Conservation (phyloP, 805 yeast genomes). For the Suhomyces xylopsoci region DNA sequence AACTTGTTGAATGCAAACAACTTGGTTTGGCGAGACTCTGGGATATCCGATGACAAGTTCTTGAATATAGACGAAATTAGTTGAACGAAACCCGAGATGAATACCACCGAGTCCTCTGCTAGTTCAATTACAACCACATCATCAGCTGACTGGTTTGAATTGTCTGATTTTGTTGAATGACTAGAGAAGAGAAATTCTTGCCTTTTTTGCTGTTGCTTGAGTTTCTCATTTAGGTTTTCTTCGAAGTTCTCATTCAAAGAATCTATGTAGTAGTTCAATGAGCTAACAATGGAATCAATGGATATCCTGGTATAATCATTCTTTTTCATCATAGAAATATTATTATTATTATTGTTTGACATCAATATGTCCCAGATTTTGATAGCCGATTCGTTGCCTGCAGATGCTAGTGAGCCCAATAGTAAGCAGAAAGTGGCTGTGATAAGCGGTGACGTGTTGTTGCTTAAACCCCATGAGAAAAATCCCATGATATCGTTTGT, state of each 20-base stretch:
- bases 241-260: slow-evolving; percentile 41
- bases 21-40: slow-evolving; percentile 20
- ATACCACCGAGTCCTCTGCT: slow-evolving; percentile 76
- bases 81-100: slow-evolving; percentile 70
- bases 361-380: slow-evolving; percentile 40
- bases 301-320: slow-evolving; percentile 47
- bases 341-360: slow-evolving; percentile 25
- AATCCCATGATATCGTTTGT: slow-evolving; percentile 69
- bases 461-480: slow-evolving; percentile 81
- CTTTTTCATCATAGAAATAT: slow-evolving; percentile 24
- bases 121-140: slow-evolving; percentile 48
- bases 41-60: slow-evolving; percentile 24
- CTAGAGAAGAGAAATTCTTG: slow-evolving; percentile 30
- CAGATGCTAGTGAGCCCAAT: slow-evolving; percentile 69
- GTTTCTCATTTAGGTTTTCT: slow-evolving; percentile 27
- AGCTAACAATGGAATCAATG: slow-evolving; percentile 52
- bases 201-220: slow-evolving; percentile 30
- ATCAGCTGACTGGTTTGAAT: slow-evolving; percentile 22
- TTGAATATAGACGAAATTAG: slow-evolving; percentile 45
- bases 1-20: slow-evolving; percentile 30
- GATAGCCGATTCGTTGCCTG: slow-evolving; percentile 49
- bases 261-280: slow-evolving; percentile 52
- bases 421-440: slow-evolving; percentile 78
- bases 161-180: slow-evolving; percentile 10
- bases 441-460: slow-evolving; percentile 72